Percentiles rank a stretch among this genome's conserved stretches.
These are phyloP conservation scores for Lasiosphaeris hirsuta DNA, from an alignment of 495 filamentous ascomycete species.

Conservation along the genomic window DNA sequence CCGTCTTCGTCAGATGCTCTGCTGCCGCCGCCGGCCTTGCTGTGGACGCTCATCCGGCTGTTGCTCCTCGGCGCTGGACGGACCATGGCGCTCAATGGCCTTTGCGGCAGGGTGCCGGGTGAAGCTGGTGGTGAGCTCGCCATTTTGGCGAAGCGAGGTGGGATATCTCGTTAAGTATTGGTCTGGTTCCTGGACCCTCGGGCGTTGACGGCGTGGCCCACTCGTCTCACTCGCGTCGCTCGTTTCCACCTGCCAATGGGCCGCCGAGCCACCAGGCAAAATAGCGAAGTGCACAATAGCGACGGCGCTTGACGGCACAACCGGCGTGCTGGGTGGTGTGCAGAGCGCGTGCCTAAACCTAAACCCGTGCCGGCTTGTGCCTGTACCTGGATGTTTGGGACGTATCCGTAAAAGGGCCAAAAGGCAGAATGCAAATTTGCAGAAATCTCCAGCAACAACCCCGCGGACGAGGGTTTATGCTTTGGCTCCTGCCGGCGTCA, in stretches of 20 bases:
- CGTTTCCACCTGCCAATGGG: neutral
- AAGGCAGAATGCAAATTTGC: constrained; percentile 14
- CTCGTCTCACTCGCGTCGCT: neutral
- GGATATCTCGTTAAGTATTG: constrained; percentile 24
- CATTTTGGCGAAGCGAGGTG: constrained; percentile 39
- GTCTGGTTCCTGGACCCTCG: neutral
- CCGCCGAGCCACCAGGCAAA: constrained; percentile 7
- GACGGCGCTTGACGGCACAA: neutral
- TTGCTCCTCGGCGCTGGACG: constrained; percentile 71
- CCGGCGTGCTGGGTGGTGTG: neutral
- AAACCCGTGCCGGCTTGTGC: too few species aligned
- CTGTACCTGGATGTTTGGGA: constrained; percentile 10
- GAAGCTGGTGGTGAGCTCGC: constrained; percentile 55
- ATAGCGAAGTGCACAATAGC: too few species aligned
- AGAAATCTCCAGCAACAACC: constrained; percentile 21
- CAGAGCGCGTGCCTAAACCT: too few species aligned
- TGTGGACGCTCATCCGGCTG: constrained; percentile 87
- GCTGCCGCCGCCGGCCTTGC: constrained; percentile 74
- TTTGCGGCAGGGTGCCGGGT: constrained; percentile 50
- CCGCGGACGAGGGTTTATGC: constrained; percentile 28
- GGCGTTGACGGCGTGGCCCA: constrained; percentile 11
- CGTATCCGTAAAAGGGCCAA: neutral
- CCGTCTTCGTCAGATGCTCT: constrained; percentile 90
- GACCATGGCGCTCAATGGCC: constrained; percentile 85
- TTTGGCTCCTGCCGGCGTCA: constrained; percentile 26